phyloP scores from a whole-genome alignment of 116 monocot genomes.

The Cymodocea nodosa region DNA sequence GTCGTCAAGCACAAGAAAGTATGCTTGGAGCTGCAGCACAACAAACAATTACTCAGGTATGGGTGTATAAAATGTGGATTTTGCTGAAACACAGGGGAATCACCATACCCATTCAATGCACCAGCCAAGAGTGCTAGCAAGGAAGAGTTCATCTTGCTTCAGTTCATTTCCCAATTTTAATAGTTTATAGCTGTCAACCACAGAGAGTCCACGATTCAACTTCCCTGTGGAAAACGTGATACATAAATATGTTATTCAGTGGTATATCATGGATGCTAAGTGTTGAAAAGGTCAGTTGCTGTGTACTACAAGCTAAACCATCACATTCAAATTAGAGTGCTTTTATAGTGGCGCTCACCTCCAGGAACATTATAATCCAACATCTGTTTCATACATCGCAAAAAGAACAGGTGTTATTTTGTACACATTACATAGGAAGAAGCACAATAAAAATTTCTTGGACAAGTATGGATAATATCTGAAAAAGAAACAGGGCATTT shows the following conservation, averaged over 20 bases:
- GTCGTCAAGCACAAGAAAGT: conserved; percentile 96
- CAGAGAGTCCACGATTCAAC: conserved; percentile 89
- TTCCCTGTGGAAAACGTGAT: conserved; percentile 39
- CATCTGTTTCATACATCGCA: conserved; percentile 43
- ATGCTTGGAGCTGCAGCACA: conserved; percentile 81
- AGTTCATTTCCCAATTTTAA: conserved; percentile 58
- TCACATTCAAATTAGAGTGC: neutral
- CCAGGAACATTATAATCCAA: conserved; percentile 97
- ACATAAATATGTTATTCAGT: neutral
- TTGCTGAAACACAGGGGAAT: neutral
- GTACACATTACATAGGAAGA: neutral
- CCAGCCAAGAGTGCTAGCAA: conserved; percentile 77
- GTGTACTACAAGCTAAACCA: neutral
- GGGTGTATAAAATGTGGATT: neutral
- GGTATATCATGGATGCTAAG: neutral
- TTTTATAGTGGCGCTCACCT: conserved; percentile 35
- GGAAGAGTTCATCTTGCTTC: conserved; percentile 58
- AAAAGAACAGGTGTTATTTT: neutral
- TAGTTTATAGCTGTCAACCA: conserved; percentile 90
- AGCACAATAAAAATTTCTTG: neutral
- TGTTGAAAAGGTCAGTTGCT: neutral
- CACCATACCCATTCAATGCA: conserved; percentile 95
- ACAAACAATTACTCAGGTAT: neutral
- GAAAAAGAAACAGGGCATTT: neutral
- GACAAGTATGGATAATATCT: neutral